Evolutionary conservation across 352 stramenopile species (phyloP), one percentile per base, ranked within the genome.

Genomic region (Phytophthora citrophthora): DNA sequence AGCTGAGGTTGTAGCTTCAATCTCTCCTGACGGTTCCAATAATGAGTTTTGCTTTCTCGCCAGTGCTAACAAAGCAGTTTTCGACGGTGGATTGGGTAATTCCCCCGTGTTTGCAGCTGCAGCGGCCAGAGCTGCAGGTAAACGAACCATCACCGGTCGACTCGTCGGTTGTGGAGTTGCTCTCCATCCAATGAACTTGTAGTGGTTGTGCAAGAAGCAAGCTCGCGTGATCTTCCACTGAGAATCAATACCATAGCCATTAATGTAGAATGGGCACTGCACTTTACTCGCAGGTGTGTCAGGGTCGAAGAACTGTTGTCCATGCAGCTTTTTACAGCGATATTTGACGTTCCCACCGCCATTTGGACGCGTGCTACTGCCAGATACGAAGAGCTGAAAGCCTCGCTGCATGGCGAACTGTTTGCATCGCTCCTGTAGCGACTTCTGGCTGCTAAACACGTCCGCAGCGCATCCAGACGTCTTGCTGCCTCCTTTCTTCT

Each of bases 341-440:
- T 93, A 93, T 64, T 93, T 93, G 71, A 90, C 85, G 64, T 93
- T 93, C 8, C 85, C 85, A 9, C 85, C 82, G 44, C 80, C 81
- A 45, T 93, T 85, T 1, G 78, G 41, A 27, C 81, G 80, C 24
- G 81, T 89, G 52, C 85, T 93, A 38, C 79, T 90, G 47, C 81
- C 72, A 0, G 83, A 65, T 3, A 94, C 85, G 50, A 87, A 77
- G 29, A 91, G 38, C 63, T 94, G 86, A 46, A 94, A 92, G 38
- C 86, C 83, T 7, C 83, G 79, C 48, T 81, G 71, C 79, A 89
- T 85, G 31, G 82, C 83, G 49, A 94, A 88, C 68, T 89, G 72
- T 49, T 93, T 93, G 74, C 85, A 91, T 36, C 85, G 74, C 58
- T 90, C 82, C 59, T 93, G 85, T 7, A 93, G 68, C 40, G 65